Evolutionary conservation across 2,329 filamentous ascomycete species (phyloP).

Genomic region (Colletotrichum graminicola): DNA sequence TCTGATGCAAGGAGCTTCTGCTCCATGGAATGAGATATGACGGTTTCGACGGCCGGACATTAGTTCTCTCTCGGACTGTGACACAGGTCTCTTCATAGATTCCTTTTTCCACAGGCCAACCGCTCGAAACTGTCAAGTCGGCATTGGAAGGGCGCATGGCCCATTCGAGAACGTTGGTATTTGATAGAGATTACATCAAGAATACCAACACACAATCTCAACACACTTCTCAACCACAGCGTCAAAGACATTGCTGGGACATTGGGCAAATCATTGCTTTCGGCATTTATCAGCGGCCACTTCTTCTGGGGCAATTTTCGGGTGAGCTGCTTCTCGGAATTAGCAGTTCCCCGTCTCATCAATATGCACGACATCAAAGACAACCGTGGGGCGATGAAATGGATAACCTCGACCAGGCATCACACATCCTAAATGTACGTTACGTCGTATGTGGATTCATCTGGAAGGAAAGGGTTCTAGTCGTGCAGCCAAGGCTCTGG

Average conservation of each 20-base stretch:
- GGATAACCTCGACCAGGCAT: not conserved
- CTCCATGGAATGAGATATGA: not conserved
- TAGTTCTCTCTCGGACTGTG: not conserved
- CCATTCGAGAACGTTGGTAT: not conserved
- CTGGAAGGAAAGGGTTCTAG: not conserved
- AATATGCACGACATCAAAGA: not conserved
- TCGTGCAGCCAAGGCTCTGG: not conserved
- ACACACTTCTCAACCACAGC: not conserved
- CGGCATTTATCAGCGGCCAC: not conserved
- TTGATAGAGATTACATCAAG: not conserved
- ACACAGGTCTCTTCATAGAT: not conserved
- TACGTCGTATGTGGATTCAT: not conserved
- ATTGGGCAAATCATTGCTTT: not conserved
- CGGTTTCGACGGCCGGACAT: not conserved
- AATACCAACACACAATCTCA: not conserved
- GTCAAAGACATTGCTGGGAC: not conserved
- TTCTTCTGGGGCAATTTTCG: not conserved
- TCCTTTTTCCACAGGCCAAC: not conserved
- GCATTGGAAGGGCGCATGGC: not conserved
- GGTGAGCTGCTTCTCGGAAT: not conserved
- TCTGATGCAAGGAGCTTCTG: not conserved
- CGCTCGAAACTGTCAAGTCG: not conserved
- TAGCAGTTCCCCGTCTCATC: not conserved
- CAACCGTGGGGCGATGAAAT: not conserved
- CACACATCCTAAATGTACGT: accelerated